Percentiles rank a stretch among this genome's conserved stretches.
Conservation (phyloP, 208 protist species). For the Entamoeba invadens region DNA sequence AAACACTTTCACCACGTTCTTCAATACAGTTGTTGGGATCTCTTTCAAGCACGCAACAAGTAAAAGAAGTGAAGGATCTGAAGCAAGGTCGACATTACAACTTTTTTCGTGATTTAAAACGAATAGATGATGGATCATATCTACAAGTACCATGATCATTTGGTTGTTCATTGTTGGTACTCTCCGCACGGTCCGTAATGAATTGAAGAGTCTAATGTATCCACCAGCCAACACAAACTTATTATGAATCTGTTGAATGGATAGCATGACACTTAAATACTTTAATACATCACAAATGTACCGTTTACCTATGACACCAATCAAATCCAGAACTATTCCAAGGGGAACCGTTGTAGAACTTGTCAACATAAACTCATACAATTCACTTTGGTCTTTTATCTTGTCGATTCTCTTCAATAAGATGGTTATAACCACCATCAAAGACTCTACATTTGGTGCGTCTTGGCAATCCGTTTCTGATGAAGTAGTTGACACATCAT, state of each 20-base stretch:
- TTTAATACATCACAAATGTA: neutral
- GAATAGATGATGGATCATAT: neutral
- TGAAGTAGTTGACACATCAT: neutral
- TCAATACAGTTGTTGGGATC: neutral
- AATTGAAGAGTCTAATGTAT: neutral
- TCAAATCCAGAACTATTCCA: neutral
- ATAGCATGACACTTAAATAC: neutral
- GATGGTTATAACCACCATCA: neutral
- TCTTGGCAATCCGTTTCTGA: neutral
- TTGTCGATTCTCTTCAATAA: neutral
- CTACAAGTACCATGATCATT: neutral
- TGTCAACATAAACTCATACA: neutral
- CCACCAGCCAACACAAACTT: neutral
- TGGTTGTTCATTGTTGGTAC: neutral
- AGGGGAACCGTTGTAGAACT: neutral
- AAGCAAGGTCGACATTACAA: neutral
- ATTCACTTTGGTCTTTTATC: neutral
- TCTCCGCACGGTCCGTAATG: neutral
- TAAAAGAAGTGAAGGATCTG: neutral
- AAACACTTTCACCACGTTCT: neutral
- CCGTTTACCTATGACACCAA: neutral
- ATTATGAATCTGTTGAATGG: neutral
- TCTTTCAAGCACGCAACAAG: neutral
- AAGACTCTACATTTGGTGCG: neutral
- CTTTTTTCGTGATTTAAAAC: neutral